These are phyloP conservation scores for Tricholomella constricta DNA, from an alignment of 768 basidiomycete genomes.

Conservation along the genomic window DNA sequence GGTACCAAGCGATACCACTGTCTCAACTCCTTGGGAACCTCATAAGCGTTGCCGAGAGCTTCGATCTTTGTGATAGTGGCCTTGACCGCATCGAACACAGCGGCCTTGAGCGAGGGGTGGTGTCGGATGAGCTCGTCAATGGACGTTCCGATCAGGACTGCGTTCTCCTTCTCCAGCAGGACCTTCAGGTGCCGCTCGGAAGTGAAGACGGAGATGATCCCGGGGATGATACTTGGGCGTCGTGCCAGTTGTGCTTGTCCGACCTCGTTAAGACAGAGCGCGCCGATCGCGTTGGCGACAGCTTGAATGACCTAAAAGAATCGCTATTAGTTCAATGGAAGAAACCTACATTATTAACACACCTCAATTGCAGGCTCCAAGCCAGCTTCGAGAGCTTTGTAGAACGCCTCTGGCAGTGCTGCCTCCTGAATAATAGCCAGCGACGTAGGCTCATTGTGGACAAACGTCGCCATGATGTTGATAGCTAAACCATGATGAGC, in stretches of 20 bases:
- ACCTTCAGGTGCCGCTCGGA: constrained; percentile 82
- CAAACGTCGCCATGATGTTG: constrained; percentile 94
- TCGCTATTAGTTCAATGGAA: neutral
- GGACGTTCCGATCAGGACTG: constrained; percentile 82
- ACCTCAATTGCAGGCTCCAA: constrained; percentile 91
- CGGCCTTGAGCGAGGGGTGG: constrained; percentile 82
- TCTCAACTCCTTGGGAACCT: constrained; percentile 55
- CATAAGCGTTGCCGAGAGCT: constrained; percentile 64
- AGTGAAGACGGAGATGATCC: constrained; percentile 84
- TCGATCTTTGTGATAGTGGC: constrained; percentile 73
- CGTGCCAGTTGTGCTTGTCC: constrained; percentile 81
- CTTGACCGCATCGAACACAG: constrained; percentile 79
- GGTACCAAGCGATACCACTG: constrained; percentile 67
- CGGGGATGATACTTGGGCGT: constrained; percentile 80
- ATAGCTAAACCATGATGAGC: constrained; percentile 56
- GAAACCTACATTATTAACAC: constrained; percentile 10
- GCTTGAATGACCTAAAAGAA: constrained; percentile 78
- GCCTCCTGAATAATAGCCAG: constrained; percentile 91
- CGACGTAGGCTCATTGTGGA: constrained; percentile 98
- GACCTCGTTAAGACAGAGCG: constrained; percentile 89
- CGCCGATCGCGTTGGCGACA: constrained; percentile 94
- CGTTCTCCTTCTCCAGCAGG: constrained; percentile 91
- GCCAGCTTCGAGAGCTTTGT: constrained; percentile 79
- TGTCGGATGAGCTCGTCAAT: constrained; percentile 97
- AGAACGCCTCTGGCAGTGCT: constrained; percentile 87